Percentiles rank a stretch among this genome's conserved stretches.
Conservation (phyloP, 495 filamentous ascomycete genomes). For the Daldinia loculata region DNA sequence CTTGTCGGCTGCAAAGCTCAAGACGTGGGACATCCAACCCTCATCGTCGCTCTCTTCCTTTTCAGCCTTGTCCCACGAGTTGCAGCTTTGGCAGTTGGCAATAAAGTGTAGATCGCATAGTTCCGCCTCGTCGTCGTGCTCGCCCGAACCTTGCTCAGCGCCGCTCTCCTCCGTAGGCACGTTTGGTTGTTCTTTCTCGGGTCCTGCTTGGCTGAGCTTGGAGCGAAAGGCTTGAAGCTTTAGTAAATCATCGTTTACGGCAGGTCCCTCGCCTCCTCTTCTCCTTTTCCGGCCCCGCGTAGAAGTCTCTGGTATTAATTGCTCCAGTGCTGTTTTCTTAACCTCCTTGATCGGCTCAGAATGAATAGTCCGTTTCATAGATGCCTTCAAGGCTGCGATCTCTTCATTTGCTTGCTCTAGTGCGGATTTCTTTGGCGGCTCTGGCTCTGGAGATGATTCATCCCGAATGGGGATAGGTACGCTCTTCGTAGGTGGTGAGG, state of each 20-base stretch:
- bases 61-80: slow-evolving; percentile 72
- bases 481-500: slow-evolving; percentile 39
- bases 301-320: slow-evolving; percentile 83
- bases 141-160: slow-evolving; percentile 41
- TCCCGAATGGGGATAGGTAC: slow-evolving; percentile 31
- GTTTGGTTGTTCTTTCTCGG: slow-evolving; percentile 53
- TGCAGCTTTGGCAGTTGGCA: slow-evolving; percentile 89
- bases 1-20: slow-evolving; percentile 88
- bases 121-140: slow-evolving; percentile 72
- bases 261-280: slow-evolving; percentile 55
- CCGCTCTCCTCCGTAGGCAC: slow-evolving; percentile 43
- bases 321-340: slow-evolving; percentile 69
- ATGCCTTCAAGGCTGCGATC: slow-evolving; percentile 88
- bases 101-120: slow-evolving; percentile 95
- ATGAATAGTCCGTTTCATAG: slow-evolving; percentile 82
- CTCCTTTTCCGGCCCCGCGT: slow-evolving; percentile 82
- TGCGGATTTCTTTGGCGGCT: slow-evolving; percentile 64
- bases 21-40: slow-evolving; percentile 72
- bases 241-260: slow-evolving; percentile 64
- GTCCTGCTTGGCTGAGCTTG: slow-evolving; percentile 72
- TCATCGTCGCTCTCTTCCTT: slow-evolving; percentile 71
- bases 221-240: slow-evolving; percentile 79
- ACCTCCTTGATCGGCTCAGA: slow-evolving; percentile 63
- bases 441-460: slow-evolving; percentile 58
- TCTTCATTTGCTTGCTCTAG: slow-evolving; percentile 87